Percentiles rank a stretch among this genome's conserved stretches.
phyloP scores from a whole-genome alignment of 441 rosid species.

The Pelargonium myrrhifolium region DNA sequence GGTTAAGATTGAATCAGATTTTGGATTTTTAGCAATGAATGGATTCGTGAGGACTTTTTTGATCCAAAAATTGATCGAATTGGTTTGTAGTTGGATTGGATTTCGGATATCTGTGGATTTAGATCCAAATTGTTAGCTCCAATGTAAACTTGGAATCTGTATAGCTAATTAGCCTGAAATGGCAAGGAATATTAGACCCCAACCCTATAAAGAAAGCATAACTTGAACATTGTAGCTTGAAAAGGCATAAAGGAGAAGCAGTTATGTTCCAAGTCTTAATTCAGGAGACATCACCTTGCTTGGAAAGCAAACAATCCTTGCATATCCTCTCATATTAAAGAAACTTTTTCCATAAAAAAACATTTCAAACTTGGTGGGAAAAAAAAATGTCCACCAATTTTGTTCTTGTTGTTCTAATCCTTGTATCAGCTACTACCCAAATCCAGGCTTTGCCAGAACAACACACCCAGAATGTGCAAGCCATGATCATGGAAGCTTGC shows the following conservation, averaged over 20 bases:
- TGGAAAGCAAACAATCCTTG: slow-evolving; percentile 42
- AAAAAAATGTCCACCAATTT: slow-evolving; percentile 31
- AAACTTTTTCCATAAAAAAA: slow-evolving; percentile 8
- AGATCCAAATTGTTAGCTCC: too few species aligned
- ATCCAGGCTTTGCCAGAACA: neutral
- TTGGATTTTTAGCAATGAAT: too few species aligned
- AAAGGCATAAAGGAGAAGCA: slow-evolving; percentile 32
- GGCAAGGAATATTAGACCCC: slow-evolving; percentile 24
- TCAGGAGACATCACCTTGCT: slow-evolving; percentile 41
- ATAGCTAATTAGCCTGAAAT: too few species aligned
- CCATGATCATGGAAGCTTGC: slow-evolving; percentile 45
- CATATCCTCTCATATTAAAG: slow-evolving; percentile 19
- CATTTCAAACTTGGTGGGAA: neutral
- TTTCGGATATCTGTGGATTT: too few species aligned
- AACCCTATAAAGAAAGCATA: slow-evolving; percentile 42
- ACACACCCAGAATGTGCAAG: slow-evolving; percentile 12
- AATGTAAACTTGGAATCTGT: too few species aligned
- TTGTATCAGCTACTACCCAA: slow-evolving; percentile 22
- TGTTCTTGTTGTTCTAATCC: slow-evolving; percentile 28
- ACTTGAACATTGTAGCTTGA: slow-evolving; percentile 37
- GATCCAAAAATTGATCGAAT: too few species aligned
- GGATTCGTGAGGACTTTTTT: too few species aligned
- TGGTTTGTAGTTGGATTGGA: too few species aligned
- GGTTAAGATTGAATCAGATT: too few species aligned
- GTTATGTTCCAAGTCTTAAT: slow-evolving; percentile 15